Evolutionary conservation across 2,329 filamentous ascomycete genomes (phyloP).

Genomic region (Paecilomyces sp.): DNA sequence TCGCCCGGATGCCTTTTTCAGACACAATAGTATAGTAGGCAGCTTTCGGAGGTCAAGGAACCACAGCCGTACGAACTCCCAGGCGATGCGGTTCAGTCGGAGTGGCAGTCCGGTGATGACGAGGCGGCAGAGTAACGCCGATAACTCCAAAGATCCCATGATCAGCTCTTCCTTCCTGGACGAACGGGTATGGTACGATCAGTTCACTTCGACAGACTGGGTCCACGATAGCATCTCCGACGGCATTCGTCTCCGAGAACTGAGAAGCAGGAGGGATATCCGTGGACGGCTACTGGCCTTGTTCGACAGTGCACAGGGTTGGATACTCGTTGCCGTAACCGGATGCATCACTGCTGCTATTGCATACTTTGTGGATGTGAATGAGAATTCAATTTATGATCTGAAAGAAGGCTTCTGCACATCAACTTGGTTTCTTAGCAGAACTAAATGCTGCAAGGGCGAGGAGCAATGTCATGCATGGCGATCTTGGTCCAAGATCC

Average conservation of each 20-base stretch:
- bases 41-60: slow-evolving; percentile 34
- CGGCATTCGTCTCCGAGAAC: slow-evolving; percentile 76
- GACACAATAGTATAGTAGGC: slow-evolving; percentile 26
- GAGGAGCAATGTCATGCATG: slow-evolving; percentile 52
- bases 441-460: slow-evolving; percentile 58
- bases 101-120: slow-evolving; percentile 53
- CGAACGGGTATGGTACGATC: slow-evolving; percentile 96
- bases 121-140: slow-evolving; percentile 16
- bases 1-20: slow-evolving; percentile 23
- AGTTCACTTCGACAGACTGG: slow-evolving; percentile 97
- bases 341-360: slow-evolving; percentile 77
- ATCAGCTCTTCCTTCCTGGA: slow-evolving; percentile 64
- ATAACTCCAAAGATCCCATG: slow-evolving; percentile 41
- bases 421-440: slow-evolving; percentile 63
- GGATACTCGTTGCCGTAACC: slow-evolving; percentile 86
- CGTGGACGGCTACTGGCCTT: slow-evolving; percentile 69
- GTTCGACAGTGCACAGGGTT: slow-evolving; percentile 85
- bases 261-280: slow-evolving; percentile 75
- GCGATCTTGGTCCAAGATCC: slow-evolving; percentile 58
- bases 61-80: slow-evolving; percentile 45
- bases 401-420: slow-evolving; percentile 84
- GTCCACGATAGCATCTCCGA: slow-evolving; percentile 96
- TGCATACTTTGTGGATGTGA: slow-evolving; percentile 83
- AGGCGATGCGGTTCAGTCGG: slow-evolving; percentile 40
- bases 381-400: slow-evolving; percentile 79